Base-by-base conservation (phyloP, 164 flowering plant genomes). In the Piper betle region DNA sequence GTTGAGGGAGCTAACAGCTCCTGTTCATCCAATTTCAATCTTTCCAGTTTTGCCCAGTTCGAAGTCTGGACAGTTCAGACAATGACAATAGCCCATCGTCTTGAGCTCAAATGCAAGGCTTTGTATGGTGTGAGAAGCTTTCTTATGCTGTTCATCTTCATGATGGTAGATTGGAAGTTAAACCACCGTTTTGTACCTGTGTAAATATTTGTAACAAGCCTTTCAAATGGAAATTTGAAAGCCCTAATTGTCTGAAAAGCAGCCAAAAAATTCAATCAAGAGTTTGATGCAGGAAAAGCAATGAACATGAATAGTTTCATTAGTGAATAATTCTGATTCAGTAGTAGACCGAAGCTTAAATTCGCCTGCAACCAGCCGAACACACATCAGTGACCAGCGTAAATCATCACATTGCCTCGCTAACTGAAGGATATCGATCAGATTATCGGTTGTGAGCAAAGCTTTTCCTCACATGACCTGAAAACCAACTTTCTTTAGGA, bases 271-370 rank as follows among this genome's bases (percentile, higher is more conserved):
- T n/a, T n/a, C n/a, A n/a, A n/a, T n/a, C n/a, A n/a, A n/a, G n/a
- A n/a, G n/a, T n/a, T n/a, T n/a, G n/a, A n/a, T n/a, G n/a, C n/a
- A n/a, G n/a, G n/a, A n/a, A n/a, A n/a, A n/a, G n/a, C n/a, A n/a
- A n/a, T n/a, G n/a, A n/a, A n/a, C n/a, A n/a, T n/a, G n/a, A n/a
- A n/a, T n/a, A n/a, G n/a, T n/a, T n/a, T n/a, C n/a, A 91, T 86
- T 11, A 84, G 84, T 69, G 82, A 84, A 95, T 96, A 88, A 57
- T 86, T 96, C 69, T 88, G n/a, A n/a, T n/a, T n/a, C 94, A 13
- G 90, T 79, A 18, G 74, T 65, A 25, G 88, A 79, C 41, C 85
- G 66, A 61, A 74, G 54, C 73, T 78, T 86, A 70, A 91, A 91
- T 58, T 84, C 73, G 70, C 71, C 79, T 40, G 87, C 71, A 53